A percentile compares a stretch with the other conserved stretches of the same genome.
phyloP scores from a whole-genome alignment of 306 rosid species.

The Lithocarpus polystachyus region DNA sequence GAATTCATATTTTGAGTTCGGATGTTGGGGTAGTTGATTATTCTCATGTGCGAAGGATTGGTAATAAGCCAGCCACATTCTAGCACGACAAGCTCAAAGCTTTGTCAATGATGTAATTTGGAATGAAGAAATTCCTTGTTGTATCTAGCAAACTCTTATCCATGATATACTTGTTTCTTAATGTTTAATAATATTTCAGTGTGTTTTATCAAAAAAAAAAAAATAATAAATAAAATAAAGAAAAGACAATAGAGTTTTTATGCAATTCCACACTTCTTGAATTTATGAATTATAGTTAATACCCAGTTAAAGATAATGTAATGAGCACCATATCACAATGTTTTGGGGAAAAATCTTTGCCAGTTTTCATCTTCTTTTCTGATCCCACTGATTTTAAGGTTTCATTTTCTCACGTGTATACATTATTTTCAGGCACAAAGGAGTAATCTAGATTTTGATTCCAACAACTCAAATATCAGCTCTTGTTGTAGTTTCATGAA shows the following conservation, averaged over 20 bases:
- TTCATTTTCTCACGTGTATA: background rate
- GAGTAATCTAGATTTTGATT: conserved; percentile 24
- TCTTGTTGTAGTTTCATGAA: conserved; percentile 24
- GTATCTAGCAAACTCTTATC: too few relatives aligned
- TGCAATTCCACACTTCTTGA: background rate
- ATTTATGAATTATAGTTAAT: background rate
- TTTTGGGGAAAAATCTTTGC: background rate
- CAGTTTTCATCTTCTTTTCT: background rate
- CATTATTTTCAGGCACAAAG: conserved; percentile 42
- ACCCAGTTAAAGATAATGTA: background rate
- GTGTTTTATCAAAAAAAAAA: too few relatives aligned
- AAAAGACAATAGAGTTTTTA: background rate
- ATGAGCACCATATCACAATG: background rate
- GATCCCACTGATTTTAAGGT: background rate
- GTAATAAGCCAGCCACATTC: too few relatives aligned
- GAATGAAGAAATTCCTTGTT: too few relatives aligned
- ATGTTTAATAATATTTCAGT: too few relatives aligned
- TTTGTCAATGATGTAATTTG: too few relatives aligned
- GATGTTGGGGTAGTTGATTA: too few relatives aligned
- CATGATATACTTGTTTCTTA: too few relatives aligned
- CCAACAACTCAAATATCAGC: conserved; percentile 6
- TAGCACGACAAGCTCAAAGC: too few relatives aligned
- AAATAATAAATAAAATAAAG: too few relatives aligned
- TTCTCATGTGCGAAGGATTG: too few relatives aligned
- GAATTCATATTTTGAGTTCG: too few relatives aligned